phyloP scores from a whole-genome alignment of 2,329 filamentous ascomycete species.

The Diaporthe citri region DNA sequence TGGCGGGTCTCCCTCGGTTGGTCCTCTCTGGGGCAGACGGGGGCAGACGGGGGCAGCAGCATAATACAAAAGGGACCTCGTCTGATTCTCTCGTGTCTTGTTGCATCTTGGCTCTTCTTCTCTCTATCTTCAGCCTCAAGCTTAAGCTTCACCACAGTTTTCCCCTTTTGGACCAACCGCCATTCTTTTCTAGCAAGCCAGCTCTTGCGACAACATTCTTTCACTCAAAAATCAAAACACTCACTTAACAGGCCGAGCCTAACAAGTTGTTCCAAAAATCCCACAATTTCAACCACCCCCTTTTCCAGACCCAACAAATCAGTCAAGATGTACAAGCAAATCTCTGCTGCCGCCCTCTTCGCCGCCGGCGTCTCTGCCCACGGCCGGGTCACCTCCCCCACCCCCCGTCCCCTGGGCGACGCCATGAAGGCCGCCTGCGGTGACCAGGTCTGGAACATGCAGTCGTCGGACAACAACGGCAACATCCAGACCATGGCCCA shows the following conservation, averaged over 20 bases:
- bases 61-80: slow-evolving; percentile 33
- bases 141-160: slow-evolving; percentile 36
- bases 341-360: slow-evolving; percentile 48
- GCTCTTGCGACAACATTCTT: slow-evolving; percentile 38
- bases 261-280: slow-evolving; percentile 24
- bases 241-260: slow-evolving; percentile 41
- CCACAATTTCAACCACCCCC: not conserved
- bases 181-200: slow-evolving; percentile 41
- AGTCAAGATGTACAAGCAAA: slow-evolving; percentile 41
- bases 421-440: slow-evolving; percentile 67
- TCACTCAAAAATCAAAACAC: slow-evolving; percentile 27
- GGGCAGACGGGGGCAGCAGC: not conserved
- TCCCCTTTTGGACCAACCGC: slow-evolving; percentile 37
- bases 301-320: not conserved
- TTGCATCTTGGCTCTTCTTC: not conserved
- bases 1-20: slow-evolving; percentile 15
- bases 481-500: slow-evolving; percentile 69
- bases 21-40: not conserved
- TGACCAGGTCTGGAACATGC: slow-evolving; percentile 65
- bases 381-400: slow-evolving; percentile 63
- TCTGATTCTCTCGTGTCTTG: not conserved
- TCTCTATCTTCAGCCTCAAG: slow-evolving; percentile 36
- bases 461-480: slow-evolving; percentile 65
- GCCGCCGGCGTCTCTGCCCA: slow-evolving; percentile 62
- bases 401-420: slow-evolving; percentile 61